Evolutionary conservation across 306 rosid species (phyloP), one percentile per base, ranked within the genome.

Genomic region (Vigna reflexopilosa): DNA sequence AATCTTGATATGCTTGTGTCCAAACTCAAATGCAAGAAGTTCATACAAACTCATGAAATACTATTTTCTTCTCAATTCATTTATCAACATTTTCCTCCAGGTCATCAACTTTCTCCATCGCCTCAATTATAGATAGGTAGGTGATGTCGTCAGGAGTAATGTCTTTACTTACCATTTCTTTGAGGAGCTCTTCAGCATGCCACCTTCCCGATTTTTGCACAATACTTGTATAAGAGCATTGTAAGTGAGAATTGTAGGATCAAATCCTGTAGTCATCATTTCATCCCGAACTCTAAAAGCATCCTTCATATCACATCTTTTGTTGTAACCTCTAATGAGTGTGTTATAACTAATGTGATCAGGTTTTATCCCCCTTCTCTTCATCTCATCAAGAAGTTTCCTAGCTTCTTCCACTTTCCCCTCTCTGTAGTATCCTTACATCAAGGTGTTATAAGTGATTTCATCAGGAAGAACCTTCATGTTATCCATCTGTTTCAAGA

Each of bases 341-440:
- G 94, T 89, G 72, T 90, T 94, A 81, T 87, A 94, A 83, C 98
- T 94, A 66, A 94, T 82, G 77, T 86, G 89, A 83, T 88, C 97
- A 22, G 97, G 97, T 70, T 90, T 90, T 63, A 94, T 90, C 77
- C 94, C 97, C 72, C 86, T 89, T 81, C 85, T 86, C 89, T 90
- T 94, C 96, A 94, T 94, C 86, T 87, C 91, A 14, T 83, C 79
- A 38, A 92, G 81, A 85, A 92, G 96, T 73, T 88, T 54, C 5
- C 89, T 86, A 71, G 98, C 97, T 80, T 91, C 97, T 77, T 94
- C 96, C 70, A 93, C 97, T 84, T 88, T 91, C 48, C 97, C 97
- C 54, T 64, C 86, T 83, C 93, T 91, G 74, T 92, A 91, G 48
- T 54, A 85, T 70, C 98, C 97, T 77, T 91, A 97, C 97, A 93